Evolutionary conservation across 371 early-diverging fungal genomes (phyloP), one percentile per base, ranked within the genome.

Genomic region (Syncephalastrum monosporum): DNA sequence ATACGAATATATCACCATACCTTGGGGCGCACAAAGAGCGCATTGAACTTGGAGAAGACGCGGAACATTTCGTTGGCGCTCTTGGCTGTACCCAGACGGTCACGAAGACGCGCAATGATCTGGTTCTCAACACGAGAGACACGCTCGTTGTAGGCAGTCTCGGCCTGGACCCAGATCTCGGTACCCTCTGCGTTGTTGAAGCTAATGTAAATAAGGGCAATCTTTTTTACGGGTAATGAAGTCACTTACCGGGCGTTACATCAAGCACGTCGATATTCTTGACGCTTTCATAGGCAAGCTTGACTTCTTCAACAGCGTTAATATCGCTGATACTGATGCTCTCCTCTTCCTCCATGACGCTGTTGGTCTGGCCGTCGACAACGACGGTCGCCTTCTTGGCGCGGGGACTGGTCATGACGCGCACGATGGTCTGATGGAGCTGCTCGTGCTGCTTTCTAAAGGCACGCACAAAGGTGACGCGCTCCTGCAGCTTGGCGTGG

Each of bases 51-150:
- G 29, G 94, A 93, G 66, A 99, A 98, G 5, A 97, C 96, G 23
- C 98, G 86, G 79, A 99, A 98, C 99, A 99, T 99, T 68, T 98
- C 98, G 54, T 91, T 93, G 3, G 99, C 97, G 61, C 92, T 99
- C 72, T 93, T 93, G 53, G 95, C 93, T 5, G 92, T 91, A 38
- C 93, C 97, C 48, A 99, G 82, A 33, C 94, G 84, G 75, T 97
- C 97, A 21, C 98, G 88, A 42, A 99, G 84, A 17, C 90, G 85
- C 10, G 92, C 86, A 61, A 99, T 98, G 63, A 98, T 96, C 67
- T 96, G 95, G 73, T 95, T 96, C 69, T 99, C 99, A 3, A 99
- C 95, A 10, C 93, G 84, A 16, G 95, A 82, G 17, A 99, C 94
- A 17, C 92, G 87, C 68, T 97, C 97, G 66, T 96, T 97, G 80